phyloP scores from a whole-genome alignment of 2,329 filamentous ascomycete species.

The Neoarthrinium moseri region DNA sequence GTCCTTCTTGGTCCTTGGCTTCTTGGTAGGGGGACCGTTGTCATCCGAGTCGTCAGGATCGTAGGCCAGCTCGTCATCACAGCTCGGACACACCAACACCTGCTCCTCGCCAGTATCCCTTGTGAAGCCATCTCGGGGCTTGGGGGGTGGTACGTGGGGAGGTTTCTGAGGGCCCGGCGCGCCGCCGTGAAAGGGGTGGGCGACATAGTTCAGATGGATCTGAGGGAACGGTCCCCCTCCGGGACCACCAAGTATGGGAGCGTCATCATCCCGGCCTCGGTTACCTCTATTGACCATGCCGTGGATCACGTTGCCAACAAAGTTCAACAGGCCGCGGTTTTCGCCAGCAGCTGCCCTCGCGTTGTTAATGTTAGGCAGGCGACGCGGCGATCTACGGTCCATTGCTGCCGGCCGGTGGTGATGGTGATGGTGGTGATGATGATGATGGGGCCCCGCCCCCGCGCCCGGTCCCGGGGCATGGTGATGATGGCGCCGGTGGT shows the following conservation, averaged over 20 bases:
- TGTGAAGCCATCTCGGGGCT: conserved; percentile 75
- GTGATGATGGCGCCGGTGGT: conserved; percentile 6
- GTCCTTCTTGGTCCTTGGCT: conserved; percentile 46
- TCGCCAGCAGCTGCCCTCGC: not conserved
- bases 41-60: conserved; percentile 50
- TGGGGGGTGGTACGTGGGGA: conserved; percentile 62
- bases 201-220: conserved; percentile 24
- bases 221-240: not conserved
- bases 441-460: conserved; percentile 1
- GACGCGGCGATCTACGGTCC: not conserved
- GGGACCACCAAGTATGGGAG: not conserved
- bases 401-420: not conserved
- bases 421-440: not conserved
- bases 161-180: conserved; percentile 34
- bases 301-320: not conserved
- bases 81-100: conserved; percentile 80
- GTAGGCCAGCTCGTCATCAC: conserved; percentile 77
- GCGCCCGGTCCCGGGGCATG: conserved; percentile 2
- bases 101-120: conserved; percentile 71
- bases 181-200: conserved; percentile 16
- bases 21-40: conserved; percentile 32
- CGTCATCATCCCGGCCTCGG: not conserved
- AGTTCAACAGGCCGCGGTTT: not conserved
- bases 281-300: not conserved
- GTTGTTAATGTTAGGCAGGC: not conserved